Percentiles rank a stretch among this genome's conserved stretches.
Conservation (phyloP, 768 basidiomycete genomes). For the Cubamyces lactineus region DNA sequence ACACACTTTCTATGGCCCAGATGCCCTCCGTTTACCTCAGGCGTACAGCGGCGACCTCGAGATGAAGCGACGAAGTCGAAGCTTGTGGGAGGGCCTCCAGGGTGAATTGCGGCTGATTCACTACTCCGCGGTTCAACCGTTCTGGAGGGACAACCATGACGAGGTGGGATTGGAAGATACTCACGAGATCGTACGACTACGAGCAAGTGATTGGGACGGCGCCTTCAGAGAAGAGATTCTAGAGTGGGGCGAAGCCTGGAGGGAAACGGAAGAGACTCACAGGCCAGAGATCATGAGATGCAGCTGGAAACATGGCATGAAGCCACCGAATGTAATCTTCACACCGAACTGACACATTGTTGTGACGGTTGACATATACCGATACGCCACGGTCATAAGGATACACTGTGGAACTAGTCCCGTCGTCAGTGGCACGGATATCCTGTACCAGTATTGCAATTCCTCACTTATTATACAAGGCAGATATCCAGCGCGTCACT, state of each 20-base stretch:
- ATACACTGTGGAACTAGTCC: background rate
- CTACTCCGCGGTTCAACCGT: conserved; percentile 39
- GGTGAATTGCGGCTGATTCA: conserved; percentile 40
- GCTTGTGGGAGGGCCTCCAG: conserved; percentile 37
- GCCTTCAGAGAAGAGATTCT: conserved; percentile 36
- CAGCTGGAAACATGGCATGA: conserved; percentile 8
- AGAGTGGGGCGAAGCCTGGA: conserved; percentile 39
- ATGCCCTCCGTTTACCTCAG: conserved; percentile 39
- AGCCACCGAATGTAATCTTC: background rate
- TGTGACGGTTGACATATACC: no score
- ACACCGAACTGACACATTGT: no score
- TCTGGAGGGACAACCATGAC: conserved; percentile 9
- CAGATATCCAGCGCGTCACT: background rate
- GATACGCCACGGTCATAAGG: background rate
- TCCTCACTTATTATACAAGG: conserved; percentile 3
- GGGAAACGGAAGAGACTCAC: conserved; percentile 28
- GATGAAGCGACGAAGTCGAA: conserved; percentile 36
- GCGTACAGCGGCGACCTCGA: conserved; percentile 44
- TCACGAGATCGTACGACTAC: conserved; percentile 23
- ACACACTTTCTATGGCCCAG: conserved; percentile 41
- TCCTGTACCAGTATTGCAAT: no score
- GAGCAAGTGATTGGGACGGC: conserved; percentile 25
- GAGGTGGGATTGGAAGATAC: conserved; percentile 29
- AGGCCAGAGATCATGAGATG: conserved; percentile 5
- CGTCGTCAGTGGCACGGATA: background rate